phyloP scores from a whole-genome alignment of 192 early-diverging fungal species.

The Coemansia sp. region DNA sequence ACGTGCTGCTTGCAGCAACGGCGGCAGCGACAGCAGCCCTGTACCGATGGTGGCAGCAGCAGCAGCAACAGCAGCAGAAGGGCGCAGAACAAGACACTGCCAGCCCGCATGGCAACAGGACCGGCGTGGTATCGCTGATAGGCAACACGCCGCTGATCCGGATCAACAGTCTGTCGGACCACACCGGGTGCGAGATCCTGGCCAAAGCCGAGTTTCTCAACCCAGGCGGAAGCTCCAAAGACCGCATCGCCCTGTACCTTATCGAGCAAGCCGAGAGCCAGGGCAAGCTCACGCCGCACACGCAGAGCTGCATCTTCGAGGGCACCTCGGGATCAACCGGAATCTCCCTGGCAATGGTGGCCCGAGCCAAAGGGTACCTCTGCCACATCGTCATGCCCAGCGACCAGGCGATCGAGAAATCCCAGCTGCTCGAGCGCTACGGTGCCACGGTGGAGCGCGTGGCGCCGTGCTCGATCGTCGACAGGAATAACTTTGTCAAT shows the following conservation, averaged over 20 bases:
- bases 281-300: constrained; percentile 69
- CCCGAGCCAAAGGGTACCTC: constrained; percentile 83
- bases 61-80: not conserved
- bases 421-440: constrained; percentile 73
- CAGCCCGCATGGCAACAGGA: not conserved
- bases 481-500: constrained; percentile 89
- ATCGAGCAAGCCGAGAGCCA: constrained; percentile 71
- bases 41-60: not conserved
- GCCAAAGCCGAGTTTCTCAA: constrained; percentile 83
- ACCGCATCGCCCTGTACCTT: constrained; percentile 86
- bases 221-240: constrained; percentile 90
- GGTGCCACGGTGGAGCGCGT: constrained; percentile 91
- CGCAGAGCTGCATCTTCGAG: constrained; percentile 81
- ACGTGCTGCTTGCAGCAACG: not conserved
- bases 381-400: constrained; percentile 97
- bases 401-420: constrained; percentile 89
- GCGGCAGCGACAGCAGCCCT: not conserved
- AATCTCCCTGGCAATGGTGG: constrained; percentile 89
- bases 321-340: constrained; percentile 96
- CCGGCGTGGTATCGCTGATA: constrained; percentile 76
- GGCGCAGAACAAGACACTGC: not conserved
- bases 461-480: constrained; percentile 85
- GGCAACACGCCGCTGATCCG: constrained; percentile 90
- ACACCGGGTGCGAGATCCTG: constrained; percentile 85
- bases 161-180: constrained; percentile 80